A percentile compares a stretch with the other conserved stretches of the same genome.
Conservation (phyloP, 73 alveolate genomes). For the Tetrahymena elliotti region DNA sequence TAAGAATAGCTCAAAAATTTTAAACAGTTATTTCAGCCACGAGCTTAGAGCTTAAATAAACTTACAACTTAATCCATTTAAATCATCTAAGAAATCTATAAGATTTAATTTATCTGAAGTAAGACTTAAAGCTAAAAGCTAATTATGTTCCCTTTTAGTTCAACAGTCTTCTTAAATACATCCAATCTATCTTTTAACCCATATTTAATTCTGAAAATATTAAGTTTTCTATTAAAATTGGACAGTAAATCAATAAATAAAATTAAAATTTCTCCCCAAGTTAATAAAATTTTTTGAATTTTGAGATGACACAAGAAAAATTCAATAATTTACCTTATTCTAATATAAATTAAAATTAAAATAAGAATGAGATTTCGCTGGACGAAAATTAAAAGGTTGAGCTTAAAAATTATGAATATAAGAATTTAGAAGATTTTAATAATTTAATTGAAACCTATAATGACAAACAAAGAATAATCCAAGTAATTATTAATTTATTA, state of each 20-base stretch:
- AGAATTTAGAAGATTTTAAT: not conserved
- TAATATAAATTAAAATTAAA: no score
- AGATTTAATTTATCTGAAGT: not conserved
- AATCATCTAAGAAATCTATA: not conserved
- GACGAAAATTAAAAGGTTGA: not conserved
- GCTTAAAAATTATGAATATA: not conserved
- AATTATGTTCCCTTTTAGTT: not conserved
- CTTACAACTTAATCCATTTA: not conserved
- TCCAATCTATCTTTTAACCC: not conserved
- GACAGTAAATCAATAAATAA: not conserved
- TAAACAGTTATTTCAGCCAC: not conserved
- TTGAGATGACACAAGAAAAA: not conserved
- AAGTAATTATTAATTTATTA: not conserved
- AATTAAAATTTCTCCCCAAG: not conserved
- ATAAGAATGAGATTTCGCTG: not conserved
- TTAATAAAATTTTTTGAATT: not conserved
- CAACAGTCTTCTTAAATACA: not conserved
- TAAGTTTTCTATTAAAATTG: not conserved
- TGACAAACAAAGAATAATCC: not conserved
- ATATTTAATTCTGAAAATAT: not conserved
- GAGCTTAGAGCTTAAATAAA: not conserved
- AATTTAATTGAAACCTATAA: not conserved
- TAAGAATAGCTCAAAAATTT: not conserved
- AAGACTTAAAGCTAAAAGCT: not conserved
- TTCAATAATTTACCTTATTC: not conserved